Evolutionary conservation across 1,139 yeast genomes (phyloP), one percentile per base, ranked within the genome.

Genomic region (Debaryomyces subglobosus): DNA sequence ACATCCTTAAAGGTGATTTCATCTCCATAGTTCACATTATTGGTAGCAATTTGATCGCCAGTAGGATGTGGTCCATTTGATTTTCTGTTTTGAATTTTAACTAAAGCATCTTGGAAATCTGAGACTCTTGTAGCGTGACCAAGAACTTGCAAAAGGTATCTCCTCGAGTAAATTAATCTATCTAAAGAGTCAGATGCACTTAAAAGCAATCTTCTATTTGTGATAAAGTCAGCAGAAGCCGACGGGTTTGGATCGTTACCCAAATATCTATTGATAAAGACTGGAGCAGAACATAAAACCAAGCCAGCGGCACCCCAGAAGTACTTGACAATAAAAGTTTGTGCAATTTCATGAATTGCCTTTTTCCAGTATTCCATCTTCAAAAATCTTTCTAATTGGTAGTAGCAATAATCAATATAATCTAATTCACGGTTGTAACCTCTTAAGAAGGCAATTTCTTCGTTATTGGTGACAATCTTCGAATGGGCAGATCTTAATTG

Each of bases 291-390:
- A 70, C 97, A 92, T 46, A 92, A 75, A 0, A 86, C 83, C 53
- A 92, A 78, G 5, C 98, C 97, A 40, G 95, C 89, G 3, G 97
- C 97, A 52, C 98, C 97, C 95, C 97, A 88, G 48, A 91, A 82
- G 67, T 92, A 92, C 65, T 92, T 92, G 52, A 92, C 94, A 53
- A 90, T 85, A 61, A 91, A 92, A 49, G 82, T 89, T 64, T 86
- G 92, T 39, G 87, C 91, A 64, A 79, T 84, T 69, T 81, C 96
- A 69, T 81, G 89, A 21, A 86, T 67, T 0, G 89, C 91, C 61
- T 85, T 76, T 55, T 89, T 84, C 71, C 91, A 82, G 53, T 89
- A 80, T 59, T 89, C 95, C 68, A 85, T 79, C 60, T 88, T 84
- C 54, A 86, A 79, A 68, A 91, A 94, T 53, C 86, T 76, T 56